Base-by-base conservation (phyloP, 1,284 basidiomycete species). In the Polyporus tsugae region DNA sequence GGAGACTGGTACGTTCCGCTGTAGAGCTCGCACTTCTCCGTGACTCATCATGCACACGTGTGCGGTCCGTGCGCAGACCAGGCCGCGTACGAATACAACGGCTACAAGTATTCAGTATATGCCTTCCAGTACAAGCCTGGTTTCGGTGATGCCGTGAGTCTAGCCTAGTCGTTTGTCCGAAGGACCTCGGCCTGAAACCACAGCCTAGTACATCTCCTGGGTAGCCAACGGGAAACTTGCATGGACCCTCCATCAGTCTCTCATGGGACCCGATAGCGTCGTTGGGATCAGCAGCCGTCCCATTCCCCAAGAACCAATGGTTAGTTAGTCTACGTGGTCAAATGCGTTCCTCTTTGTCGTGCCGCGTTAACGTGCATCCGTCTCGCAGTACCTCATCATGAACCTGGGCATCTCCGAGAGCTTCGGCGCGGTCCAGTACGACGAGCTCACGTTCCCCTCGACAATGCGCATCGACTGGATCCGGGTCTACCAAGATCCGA, bases 261-360 rank as follows among this genome's bases (percentile, higher is more conserved):
- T 92, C 4, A 85, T 96, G 81, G 97, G 82, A 4, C 86, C 92
- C 3, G 91, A 96, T 76, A 58, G 79, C 0, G 70, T 75, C 1
- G 89, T 90, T n/a, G 82, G 93, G 69, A 94, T 97, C 64, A 83
- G 89, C 2, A 85, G 87, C 42, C 85, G 97, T 58, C 87, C 91
- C 4, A 85, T 98, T 58, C 88, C 95, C 0, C 89, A 93, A 75
- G 95, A 96, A 78, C 95, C 95, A 2, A 89, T 96, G 91, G 91
- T 90, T 75, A 59, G 91, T 90, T 75, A 59, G 82, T 65, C 38
- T 65, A 44, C 22, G 19, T 49, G 9, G 22, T 49, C 36, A 9
- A 49, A 29, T 29, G 29, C 60, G 25, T 62, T 29, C 11, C 41
- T 63, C 60, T 22, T 13, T 19, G 9, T 36, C 6, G 39, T 17